Evolutionary conservation across 345 rosid species (phyloP), one percentile per base, ranked within the genome.

Genomic region (Sisymbrium altissimum): DNA sequence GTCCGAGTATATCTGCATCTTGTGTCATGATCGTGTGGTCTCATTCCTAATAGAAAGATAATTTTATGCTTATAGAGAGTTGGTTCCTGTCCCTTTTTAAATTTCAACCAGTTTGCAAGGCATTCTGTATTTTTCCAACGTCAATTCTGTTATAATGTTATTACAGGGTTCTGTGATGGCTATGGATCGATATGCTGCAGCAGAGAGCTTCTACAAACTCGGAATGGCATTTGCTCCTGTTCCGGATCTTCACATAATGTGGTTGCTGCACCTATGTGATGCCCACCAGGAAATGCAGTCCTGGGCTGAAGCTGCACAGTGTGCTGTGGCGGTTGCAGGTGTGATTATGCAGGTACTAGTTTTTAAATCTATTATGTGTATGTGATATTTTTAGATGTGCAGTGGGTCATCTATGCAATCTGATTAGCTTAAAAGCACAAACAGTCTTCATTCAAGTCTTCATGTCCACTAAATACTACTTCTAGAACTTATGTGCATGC

Each of bases 281-380:
- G 98, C 99, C 1, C 99, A 92, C 84, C 99, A 95, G 83, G 99
- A 95, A 86, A 95, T 95, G 98, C 99, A 92, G 81, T 92, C 99
- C 48, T 95, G 88, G 86, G 98, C 99, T 75, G 98, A 95, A 84
- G 97, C 99, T 72, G 99, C 99, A 13, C 87, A 95, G 48, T 92
- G 95, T 82, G 98, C 98, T 80, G 98, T 93, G 14, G 97, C 88
- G 43, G 96, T 90, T 76, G 93, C 96, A 71, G 97, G 96, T 74
- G 92, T 91, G 80, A 87, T 93, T 57, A 91, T 91, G 97, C 97
- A 91, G 97, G 97, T 92, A 79, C 25, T 33, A 23, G 21, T 43
- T 29, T 71, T 30, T 48, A 41, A 32, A 35, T 55, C 71, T 69
- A 55, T 27, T 30, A 35, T 64, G 48, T 45, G 46, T 30, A 18